A percentile compares a stretch with the other conserved stretches of the same genome.
phyloP scores from a whole-genome alignment of 169 alveolate genomes.

The Babesia caballi region DNA sequence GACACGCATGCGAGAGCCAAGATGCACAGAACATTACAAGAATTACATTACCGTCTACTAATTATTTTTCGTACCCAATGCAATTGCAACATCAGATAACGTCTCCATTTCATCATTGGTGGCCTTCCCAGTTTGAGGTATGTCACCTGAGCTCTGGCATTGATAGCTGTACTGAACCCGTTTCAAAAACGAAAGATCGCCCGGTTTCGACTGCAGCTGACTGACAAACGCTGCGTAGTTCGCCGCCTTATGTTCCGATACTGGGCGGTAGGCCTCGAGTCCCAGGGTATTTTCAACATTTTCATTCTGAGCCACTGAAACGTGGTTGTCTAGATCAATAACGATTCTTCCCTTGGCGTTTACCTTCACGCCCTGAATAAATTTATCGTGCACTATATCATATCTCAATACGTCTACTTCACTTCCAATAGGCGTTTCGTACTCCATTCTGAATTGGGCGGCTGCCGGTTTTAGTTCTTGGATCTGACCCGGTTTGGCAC shows the following conservation, averaged over 20 bases:
- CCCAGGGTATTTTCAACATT: constrained; percentile 3
- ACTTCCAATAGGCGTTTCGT: constrained; percentile 44
- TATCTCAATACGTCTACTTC: constrained; percentile 36
- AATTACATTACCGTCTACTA: no score
- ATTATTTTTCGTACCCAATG: no score
- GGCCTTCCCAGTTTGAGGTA: background rate
- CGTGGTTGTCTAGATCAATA: constrained; percentile 44
- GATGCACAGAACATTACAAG: no score
- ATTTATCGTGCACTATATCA: constrained; percentile 32
- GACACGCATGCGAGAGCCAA: no score
- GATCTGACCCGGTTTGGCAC: background rate
- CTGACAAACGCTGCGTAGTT: constrained; percentile 1
- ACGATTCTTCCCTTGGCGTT: constrained; percentile 50
- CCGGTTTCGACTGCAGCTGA: background rate
- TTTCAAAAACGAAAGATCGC: constrained; percentile 35
- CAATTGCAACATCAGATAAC: constrained; percentile 35
- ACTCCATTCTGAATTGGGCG: constrained; percentile 55
- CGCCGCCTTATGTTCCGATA: constrained; percentile 9
- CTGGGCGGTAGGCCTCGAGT: constrained; percentile 31
- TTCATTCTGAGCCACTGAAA: background rate
- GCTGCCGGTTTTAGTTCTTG: constrained; percentile 23
- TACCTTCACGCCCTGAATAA: constrained; percentile 45
- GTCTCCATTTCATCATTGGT: constrained; percentile 2
- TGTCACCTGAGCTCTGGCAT: constrained; percentile 64
- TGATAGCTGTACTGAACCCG: constrained; percentile 47